A percentile compares a stretch with the other conserved stretches of the same genome.
Conservation (phyloP, 1,284 basidiomycete genomes). For the Tilletia setariae region DNA sequence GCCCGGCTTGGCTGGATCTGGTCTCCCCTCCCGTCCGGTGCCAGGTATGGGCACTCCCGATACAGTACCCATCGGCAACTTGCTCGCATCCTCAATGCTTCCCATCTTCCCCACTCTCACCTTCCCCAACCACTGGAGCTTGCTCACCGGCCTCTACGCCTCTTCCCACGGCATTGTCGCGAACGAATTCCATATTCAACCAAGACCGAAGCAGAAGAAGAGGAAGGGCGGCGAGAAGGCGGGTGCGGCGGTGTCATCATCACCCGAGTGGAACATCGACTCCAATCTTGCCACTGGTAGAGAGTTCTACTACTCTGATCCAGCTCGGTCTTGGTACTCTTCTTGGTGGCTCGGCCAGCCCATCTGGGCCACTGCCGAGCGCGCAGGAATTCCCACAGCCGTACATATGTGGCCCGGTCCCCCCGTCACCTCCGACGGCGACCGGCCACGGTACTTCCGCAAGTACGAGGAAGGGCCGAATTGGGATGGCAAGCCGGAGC, state of each 20-base stretch:
- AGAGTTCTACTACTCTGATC: constrained; percentile 39
- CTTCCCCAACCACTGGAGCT: constrained; percentile 62
- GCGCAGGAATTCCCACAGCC: constrained; percentile 25
- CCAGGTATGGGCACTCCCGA: not conserved
- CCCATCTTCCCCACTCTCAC: constrained; percentile 85
- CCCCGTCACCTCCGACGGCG: constrained; percentile 24
- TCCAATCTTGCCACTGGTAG: not conserved
- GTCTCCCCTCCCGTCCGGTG: not conserved
- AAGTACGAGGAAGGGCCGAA: constrained; percentile 29
- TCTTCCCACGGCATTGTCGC: constrained; percentile 74
- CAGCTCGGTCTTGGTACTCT: constrained; percentile 27
- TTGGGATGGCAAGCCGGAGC: constrained; percentile 25
- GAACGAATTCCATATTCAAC: constrained; percentile 69
- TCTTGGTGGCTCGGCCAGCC: constrained; percentile 38
- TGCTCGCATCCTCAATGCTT: constrained; percentile 60
- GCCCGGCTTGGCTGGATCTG: not conserved
- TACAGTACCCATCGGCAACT: not conserved
- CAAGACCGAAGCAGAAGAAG: not conserved
- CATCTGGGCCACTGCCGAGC: constrained; percentile 32
- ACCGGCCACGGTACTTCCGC: constrained; percentile 28
- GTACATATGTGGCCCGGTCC: constrained; percentile 46
- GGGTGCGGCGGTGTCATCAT: too few species aligned
- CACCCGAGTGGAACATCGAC: too few species aligned
- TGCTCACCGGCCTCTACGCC: constrained; percentile 57
- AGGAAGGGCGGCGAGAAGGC: not conserved